Evolutionary conservation across 805 yeast genomes (phyloP).

Genomic region (Brettanomyces bruxellensis): DNA sequence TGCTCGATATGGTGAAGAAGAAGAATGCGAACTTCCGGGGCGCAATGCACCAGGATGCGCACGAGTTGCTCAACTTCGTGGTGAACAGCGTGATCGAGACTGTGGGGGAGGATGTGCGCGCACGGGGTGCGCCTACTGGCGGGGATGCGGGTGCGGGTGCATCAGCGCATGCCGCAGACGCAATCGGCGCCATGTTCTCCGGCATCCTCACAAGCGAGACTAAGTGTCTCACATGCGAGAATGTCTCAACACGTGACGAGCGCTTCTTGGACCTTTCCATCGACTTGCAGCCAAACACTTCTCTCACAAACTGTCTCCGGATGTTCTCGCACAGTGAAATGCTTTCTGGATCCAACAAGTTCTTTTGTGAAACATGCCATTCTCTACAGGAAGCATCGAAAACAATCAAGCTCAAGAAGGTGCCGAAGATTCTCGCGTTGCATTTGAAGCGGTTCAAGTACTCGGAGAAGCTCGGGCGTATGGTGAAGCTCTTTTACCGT

Average conservation of each 20-base stretch:
- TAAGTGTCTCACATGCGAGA: constrained; percentile 84
- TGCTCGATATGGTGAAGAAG: constrained; percentile 67
- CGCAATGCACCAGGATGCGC: constrained; percentile 97
- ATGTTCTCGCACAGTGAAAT: constrained; percentile 83
- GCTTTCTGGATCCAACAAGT: constrained; percentile 79
- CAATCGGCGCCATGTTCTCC: constrained; percentile 63
- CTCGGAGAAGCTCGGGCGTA: constrained; percentile 69
- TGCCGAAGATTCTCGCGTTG: constrained; percentile 73
- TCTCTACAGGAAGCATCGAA: constrained; percentile 92
- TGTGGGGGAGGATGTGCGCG: constrained; percentile 9
- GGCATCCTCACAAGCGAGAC: constrained; percentile 83
- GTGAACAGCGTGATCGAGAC: constrained; percentile 61
- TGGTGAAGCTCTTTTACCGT: constrained; percentile 80
- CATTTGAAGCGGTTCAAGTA: constrained; percentile 91
- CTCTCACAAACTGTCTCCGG: constrained; percentile 67
- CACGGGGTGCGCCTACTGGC: no score
- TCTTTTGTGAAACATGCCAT: constrained; percentile 84
- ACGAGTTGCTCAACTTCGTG: constrained; percentile 84
- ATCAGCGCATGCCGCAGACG: constrained; percentile 3
- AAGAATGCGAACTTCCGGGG: constrained; percentile 82
- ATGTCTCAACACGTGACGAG: constrained; percentile 72
- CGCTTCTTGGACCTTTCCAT: constrained; percentile 79
- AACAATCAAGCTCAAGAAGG: constrained; percentile 65
- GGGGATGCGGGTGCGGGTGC: constrained; percentile 20
- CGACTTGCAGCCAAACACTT: constrained; percentile 68